Conservation (phyloP, 1,284 basidiomycete genomes). For the Neotropicomus parvogracilis region DNA sequence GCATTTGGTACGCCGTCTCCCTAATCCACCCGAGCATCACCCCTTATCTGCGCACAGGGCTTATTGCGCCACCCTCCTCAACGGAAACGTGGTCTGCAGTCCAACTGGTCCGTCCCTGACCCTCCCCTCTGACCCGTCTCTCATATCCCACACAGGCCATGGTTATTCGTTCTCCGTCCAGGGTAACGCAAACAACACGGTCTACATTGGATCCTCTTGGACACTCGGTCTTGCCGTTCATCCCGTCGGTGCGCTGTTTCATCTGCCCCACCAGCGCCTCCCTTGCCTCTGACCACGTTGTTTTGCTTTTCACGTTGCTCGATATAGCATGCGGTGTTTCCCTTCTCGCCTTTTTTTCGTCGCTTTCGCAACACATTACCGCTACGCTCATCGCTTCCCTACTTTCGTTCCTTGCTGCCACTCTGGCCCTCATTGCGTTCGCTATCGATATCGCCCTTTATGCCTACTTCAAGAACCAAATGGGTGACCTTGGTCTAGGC, state of each 20-base stretch:
- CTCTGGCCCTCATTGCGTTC: constrained; percentile 66
- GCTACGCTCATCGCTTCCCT: constrained; percentile 59
- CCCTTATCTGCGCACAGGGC: constrained; percentile 21
- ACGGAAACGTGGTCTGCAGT: constrained; percentile 21
- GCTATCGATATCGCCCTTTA: constrained; percentile 72
- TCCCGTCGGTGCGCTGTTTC: constrained; percentile 55
- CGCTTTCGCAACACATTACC: constrained; percentile 59
- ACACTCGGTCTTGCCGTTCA: constrained; percentile 71
- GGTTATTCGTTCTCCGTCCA: constrained; percentile 48
- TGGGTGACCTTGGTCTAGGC: constrained; percentile 46
- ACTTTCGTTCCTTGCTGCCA: constrained; percentile 61
- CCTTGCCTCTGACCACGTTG: constrained; percentile 7
- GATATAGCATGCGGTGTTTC: constrained; percentile 56
- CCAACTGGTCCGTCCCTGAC: constrained; percentile 12
- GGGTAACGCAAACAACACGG: constrained; percentile 25
- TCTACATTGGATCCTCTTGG: constrained; percentile 55
- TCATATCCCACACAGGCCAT: constrained; percentile 37
- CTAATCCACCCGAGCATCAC: neutral
- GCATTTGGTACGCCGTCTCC: constrained; percentile 26
- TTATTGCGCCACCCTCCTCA: constrained; percentile 22
- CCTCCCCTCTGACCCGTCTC: constrained; percentile 13
- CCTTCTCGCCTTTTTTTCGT: constrained; percentile 59
- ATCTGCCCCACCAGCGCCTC: constrained; percentile 2
- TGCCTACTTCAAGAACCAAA: constrained; percentile 54
- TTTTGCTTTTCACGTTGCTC: neutral